phyloP scores from a whole-genome alignment of 2,329 filamentous ascomycete genomes.

The Cytospora mali region DNA sequence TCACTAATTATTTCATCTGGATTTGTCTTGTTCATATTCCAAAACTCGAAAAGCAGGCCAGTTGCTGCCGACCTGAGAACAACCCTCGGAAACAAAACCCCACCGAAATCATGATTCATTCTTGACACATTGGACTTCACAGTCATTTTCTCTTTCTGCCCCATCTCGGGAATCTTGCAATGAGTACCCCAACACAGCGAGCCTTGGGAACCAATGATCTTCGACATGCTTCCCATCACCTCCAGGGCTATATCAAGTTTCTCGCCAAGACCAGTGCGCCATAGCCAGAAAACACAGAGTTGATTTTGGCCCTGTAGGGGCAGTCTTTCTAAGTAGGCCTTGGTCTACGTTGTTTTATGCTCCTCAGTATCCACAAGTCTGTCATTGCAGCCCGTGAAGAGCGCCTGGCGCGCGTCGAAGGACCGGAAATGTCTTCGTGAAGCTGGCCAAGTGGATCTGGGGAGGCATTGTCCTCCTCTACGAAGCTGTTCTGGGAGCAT shows the following conservation, averaged over 20 bases:
- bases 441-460: neutral
- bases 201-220: too few species aligned
- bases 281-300: neutral
- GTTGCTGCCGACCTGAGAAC: neutral
- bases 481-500: neutral
- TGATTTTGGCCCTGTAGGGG: neutral
- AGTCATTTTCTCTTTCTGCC: too few species aligned
- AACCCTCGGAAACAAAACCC: neutral
- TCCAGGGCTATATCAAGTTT: too few species aligned
- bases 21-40: neutral
- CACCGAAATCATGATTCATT: too few species aligned
- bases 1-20: neutral
- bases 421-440: neutral
- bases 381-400: neutral
- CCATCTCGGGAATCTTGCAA: too few species aligned
- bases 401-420: neutral
- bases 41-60: neutral
- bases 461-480: neutral
- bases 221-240: too few species aligned
- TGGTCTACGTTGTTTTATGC: neutral
- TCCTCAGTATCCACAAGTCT: neutral
- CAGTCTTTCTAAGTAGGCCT: neutral
- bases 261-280: too few species aligned
- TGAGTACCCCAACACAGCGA: neutral
- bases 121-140: too few species aligned